phyloP scores from a whole-genome alignment of 2,329 filamentous ascomycete genomes.

The Aspergillus ochraceoroseus region DNA sequence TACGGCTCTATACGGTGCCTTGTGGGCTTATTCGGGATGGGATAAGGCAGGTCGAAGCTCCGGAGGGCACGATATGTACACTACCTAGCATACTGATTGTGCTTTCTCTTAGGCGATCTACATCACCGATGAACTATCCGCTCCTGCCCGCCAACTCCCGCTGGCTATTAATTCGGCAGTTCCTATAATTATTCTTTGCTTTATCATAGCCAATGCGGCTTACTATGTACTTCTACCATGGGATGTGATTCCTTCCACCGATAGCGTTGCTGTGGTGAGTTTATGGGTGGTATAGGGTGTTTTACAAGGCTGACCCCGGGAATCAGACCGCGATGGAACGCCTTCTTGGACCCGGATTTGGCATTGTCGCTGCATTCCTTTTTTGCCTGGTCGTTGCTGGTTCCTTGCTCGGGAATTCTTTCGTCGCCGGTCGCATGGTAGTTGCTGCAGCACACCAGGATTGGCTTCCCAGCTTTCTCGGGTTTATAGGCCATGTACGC shows the following conservation, averaged over 20 bases:
- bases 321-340: conserved; percentile 14
- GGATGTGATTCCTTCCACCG: conserved; percentile 16
- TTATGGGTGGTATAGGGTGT: too few relatives aligned
- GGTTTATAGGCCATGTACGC: conserved; percentile 10
- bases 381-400: conserved; percentile 19
- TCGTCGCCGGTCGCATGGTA: conserved; percentile 18
- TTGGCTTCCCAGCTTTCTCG: conserved; percentile 17
- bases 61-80: too few relatives aligned
- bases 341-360: conserved; percentile 13
- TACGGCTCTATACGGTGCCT: conserved; percentile 13
- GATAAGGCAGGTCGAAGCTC: conserved; percentile 9
- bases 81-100: too few relatives aligned
- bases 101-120: conserved; percentile 22
- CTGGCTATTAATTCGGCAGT: conserved; percentile 19
- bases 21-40: conserved; percentile 18
- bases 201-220: conserved; percentile 16
- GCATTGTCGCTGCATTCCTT: conserved; percentile 11
- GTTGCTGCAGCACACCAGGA: conserved; percentile 16
- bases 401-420: conserved; percentile 18
- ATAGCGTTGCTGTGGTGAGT: conserved; percentile 19
- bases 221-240: conserved; percentile 20
- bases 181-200: conserved; percentile 16
- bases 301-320: too few relatives aligned
- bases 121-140: conserved; percentile 17
- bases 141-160: conserved; percentile 17